Base-by-base conservation (phyloP, 2,329 filamentous ascomycete genomes). In the Trichoderma atroviride region DNA sequence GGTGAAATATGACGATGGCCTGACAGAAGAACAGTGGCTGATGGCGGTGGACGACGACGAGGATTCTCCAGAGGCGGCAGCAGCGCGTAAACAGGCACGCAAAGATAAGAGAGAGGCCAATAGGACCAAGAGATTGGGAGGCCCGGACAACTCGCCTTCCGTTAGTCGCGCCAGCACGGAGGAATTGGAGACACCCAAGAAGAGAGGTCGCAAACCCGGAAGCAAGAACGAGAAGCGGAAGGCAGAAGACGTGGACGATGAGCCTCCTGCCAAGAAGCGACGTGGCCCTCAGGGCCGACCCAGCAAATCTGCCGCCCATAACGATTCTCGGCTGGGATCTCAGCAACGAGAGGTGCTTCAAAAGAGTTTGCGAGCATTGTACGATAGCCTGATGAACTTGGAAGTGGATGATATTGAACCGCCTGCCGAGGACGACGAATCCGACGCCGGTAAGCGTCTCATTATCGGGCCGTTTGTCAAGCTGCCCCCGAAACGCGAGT, bases 21-120 rank as follows among this genome's bases (percentile, higher is more conserved):
- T 99, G 35, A 98, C 96, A 0, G 96, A 99, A 82, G 96, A 99
- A 83, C 96, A 99, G 80, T 99, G 96, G 96, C 87, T 98, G 63
- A 95, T 97, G 84, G 96, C 96, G 66, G 95, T 99, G 37, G 96
- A 99, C 78, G 95, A 97, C 71, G 94, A 97, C 62, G 96, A 99
- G 1, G 96, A 99, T 78, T 91, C 89, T 0, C 94, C 97, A 35
- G 96, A 98, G 78, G 94, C 93, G 66, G 96, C 96, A 2, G 94
- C 96, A 47, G 92, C 92, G 43, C 90, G 96, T 52, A 98, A 97
- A 76, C 90, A 94, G 77, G 93, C 93, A 5, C 89, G 92, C 65
- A 93, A 94, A 73, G 92, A 93, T 71, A 92, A 90, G 78, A 90
- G 94, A 43, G 89, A 92, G 63, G 82, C 84, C 10, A 97, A 97